A percentile compares a stretch with the other conserved stretches of the same genome.
Conservation (phyloP, 2,329 filamentous ascomycete genomes). For the Stromatinia cepivora region DNA sequence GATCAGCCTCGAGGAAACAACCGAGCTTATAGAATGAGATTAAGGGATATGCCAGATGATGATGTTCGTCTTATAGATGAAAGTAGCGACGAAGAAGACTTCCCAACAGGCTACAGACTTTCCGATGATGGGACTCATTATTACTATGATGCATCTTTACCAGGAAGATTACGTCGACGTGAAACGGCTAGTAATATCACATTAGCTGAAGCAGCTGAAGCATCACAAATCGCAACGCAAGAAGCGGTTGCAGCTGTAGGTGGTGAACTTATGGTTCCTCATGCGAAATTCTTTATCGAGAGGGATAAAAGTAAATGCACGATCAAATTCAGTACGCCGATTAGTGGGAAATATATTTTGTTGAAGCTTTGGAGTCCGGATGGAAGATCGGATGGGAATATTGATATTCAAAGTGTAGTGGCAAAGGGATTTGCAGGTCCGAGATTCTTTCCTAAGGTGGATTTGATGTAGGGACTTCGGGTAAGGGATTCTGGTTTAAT, state of each 20-base stretch:
- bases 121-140: background rate
- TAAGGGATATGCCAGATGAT: conserved; percentile 52
- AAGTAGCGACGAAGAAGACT: conserved; percentile 25
- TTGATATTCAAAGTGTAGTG: conserved; percentile 85
- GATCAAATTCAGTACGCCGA: conserved; percentile 79
- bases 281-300: conserved; percentile 82
- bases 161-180: conserved; percentile 30
- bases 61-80: conserved; percentile 30
- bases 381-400: conserved; percentile 65
- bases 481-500: background rate
- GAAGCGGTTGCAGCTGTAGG: conserved; percentile 58
- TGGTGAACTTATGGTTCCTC: conserved; percentile 65
- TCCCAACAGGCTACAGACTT: background rate
- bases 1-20: conserved; percentile 48
- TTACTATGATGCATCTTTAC: conserved; percentile 3
- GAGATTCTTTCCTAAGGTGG: conserved; percentile 68
- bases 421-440: conserved; percentile 83
- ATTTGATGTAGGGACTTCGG: background rate
- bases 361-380: conserved; percentile 88
- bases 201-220: conserved; percentile 37
- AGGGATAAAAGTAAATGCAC: conserved; percentile 81
- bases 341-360: conserved; percentile 79
- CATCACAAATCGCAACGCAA: conserved; percentile 52
- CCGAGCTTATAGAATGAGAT: conserved; percentile 54
- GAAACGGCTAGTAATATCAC: conserved; percentile 40